phyloP scores from a whole-genome alignment of 805 yeast genomes.

The Lachancea mirantina region DNA sequence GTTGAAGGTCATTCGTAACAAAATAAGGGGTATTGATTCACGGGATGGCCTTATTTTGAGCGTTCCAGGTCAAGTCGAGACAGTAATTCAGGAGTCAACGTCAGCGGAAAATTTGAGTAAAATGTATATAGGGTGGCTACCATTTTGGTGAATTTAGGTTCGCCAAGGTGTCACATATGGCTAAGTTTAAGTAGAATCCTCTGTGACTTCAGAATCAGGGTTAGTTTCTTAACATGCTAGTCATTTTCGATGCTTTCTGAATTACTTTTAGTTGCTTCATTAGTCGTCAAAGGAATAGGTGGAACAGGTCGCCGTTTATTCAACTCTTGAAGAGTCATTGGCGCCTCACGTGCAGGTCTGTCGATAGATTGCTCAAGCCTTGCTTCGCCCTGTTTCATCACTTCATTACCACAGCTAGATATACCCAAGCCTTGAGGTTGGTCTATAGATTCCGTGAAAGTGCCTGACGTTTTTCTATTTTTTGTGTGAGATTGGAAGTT shows the following conservation, averaged over 20 bases:
- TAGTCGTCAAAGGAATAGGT: slow-evolving; percentile 3
- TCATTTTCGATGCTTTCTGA: background rate
- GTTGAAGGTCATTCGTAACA: slow-evolving; percentile 62
- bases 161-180: too few relatives aligned
- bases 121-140: slow-evolving; percentile 95
- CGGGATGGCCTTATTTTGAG: slow-evolving; percentile 82
- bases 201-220: background rate
- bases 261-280: background rate
- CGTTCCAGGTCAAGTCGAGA: slow-evolving; percentile 88
- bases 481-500: background rate
- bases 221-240: background rate
- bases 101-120: slow-evolving; percentile 61
- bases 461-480: too few relatives aligned
- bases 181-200: background rate
- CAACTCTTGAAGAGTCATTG: slow-evolving; percentile 4
- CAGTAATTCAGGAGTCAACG: slow-evolving; percentile 74
- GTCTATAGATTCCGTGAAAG: too few relatives aligned
- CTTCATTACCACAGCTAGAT: too few relatives aligned
- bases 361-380: too few relatives aligned
- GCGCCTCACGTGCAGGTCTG: too few relatives aligned
- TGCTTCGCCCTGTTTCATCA: too few relatives aligned
- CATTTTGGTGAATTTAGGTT: slow-evolving; percentile 61
- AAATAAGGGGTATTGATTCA: slow-evolving; percentile 75
- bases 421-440: too few relatives aligned
- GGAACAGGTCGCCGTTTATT: slow-evolving; percentile 8